Evolutionary conservation across 257 asterid species (phyloP), one percentile per base, ranked within the genome.

Genomic region (Capsicum baccatum): DNA sequence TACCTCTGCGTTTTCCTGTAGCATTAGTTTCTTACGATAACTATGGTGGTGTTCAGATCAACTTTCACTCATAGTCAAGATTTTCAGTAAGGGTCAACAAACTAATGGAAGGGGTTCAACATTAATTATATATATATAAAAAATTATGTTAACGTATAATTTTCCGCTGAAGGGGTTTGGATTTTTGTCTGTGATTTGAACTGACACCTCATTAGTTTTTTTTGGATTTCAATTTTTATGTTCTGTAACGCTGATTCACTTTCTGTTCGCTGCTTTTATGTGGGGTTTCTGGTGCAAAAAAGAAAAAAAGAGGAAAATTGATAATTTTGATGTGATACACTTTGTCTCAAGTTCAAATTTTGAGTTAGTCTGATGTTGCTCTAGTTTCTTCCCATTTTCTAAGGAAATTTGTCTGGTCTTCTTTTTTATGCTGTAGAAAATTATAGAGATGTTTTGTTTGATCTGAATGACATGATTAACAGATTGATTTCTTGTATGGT

Each of bases 301-400:
- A 0, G 9, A 0, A 6, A 47, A 12, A 4, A 0, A 1, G 39
- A 5, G 58, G 21, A 15, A 50, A 21, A 13, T 3, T 52, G 62
- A 15, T 52, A 14, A 2, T 48, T 74, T 74, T 74, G 44, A 26
- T 1, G 44, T 19, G 59, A 26, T 12, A 9, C 1, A 19, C 8
- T 48, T 0, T 50, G 19, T 50, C 1, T 21, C 44, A 74, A 26
- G 60, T 13, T 11, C 9, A 50, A 52, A 4, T 76, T 76, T 76
- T 52, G 14, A 26, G 63, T 52, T 21, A 26, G 81, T 76, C 26
- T 52, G 81, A 19, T 76, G 62, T 26, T 76, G 12, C 4, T 10
- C 2, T 13, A 52, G 15, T 52, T 76, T 74, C 62, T 50, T 71
- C 35, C 5, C 6, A 6, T n/a, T 74, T 76, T 60, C 12, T 50